Base-by-base conservation (phyloP, 1,139 yeast genomes). In the Pichia sp. region DNA sequence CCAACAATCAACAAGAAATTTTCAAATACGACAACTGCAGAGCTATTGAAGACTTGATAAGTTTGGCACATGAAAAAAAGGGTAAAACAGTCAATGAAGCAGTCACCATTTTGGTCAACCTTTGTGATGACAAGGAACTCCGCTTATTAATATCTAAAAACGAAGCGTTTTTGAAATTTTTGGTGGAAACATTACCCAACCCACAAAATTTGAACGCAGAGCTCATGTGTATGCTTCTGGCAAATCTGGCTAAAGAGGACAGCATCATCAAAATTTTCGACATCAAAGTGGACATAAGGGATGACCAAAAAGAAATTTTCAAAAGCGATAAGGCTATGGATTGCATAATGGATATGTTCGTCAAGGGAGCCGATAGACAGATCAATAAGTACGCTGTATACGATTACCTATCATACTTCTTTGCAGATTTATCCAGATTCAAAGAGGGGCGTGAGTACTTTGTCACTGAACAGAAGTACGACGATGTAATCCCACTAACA, bases 261-360 rank as follows among this genome's bases (percentile, higher is more conserved):
- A 69, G 72, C 21, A 81, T 89, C 48, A 74, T 78, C 49, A 41
- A 41, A 22, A 64, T 87, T 0, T 76, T 89, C 52, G 78, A 78
- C 12, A 69, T 82, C 55, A 69, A 67, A 12, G 61, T 80, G 31
- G 68, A 71, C 23, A 70, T 65, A 51, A 57, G 62, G 47, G 54
- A 62, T 47, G 66, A 49, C 23, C 69, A 72, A 53, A 67, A 65
- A 42, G 66, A 66, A 0, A 64, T 76, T 3, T 85, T 84, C 70
- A 75, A 75, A 60, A 83, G 91, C 52, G 64, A 64, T 10, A 74
- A 73, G 41, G 82, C 82, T n/a, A 76, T 89, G 70, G 96, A 88
- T 65, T 86, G 95, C 67, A 74, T 91, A 44, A 80, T 90, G 83
- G 96, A 89, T 70, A 83, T 95, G 65, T 91, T 90, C 67, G 96